Conservation (phyloP, 2,329 filamentous ascomycete species). For the Sporothrix brasiliensis region DNA sequence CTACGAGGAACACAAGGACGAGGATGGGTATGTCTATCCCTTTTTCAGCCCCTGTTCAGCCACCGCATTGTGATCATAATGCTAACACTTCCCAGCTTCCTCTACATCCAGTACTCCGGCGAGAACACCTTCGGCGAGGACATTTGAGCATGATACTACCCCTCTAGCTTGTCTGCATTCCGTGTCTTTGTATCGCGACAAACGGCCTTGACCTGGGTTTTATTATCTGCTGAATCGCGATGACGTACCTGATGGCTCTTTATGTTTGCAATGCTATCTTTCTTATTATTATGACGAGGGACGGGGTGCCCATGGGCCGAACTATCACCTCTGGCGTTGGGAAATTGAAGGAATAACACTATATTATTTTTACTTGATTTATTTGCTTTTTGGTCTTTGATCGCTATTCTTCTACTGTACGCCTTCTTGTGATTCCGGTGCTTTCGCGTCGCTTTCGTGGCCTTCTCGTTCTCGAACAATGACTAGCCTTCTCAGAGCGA, state of each 20-base stretch:
- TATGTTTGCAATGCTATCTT: background rate
- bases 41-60: no score
- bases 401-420: background rate
- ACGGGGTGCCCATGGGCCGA: background rate
- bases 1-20: constrained; percentile 97
- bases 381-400: background rate
- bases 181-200: background rate
- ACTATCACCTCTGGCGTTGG: constrained; percentile 29
- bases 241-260: background rate
- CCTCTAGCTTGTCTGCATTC: background rate
- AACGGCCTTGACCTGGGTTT: constrained; percentile 13
- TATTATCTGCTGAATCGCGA: constrained; percentile 12
- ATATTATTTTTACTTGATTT: background rate
- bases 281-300: constrained; percentile 18
- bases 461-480: no score
- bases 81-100: constrained; percentile 62
- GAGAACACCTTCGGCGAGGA: constrained; percentile 91
- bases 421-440: background rate
- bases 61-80: no score
- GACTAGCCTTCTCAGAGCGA: no score
- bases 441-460: background rate
- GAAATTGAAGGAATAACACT: constrained; percentile 24
- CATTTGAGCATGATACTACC: constrained; percentile 22
- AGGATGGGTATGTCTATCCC: constrained; percentile 63
- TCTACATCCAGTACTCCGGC: constrained; percentile 99